A percentile compares a stretch with the other conserved stretches of the same genome.
phyloP scores from a whole-genome alignment of 768 basidiomycete genomes.

The Lactarius sp. region DNA sequence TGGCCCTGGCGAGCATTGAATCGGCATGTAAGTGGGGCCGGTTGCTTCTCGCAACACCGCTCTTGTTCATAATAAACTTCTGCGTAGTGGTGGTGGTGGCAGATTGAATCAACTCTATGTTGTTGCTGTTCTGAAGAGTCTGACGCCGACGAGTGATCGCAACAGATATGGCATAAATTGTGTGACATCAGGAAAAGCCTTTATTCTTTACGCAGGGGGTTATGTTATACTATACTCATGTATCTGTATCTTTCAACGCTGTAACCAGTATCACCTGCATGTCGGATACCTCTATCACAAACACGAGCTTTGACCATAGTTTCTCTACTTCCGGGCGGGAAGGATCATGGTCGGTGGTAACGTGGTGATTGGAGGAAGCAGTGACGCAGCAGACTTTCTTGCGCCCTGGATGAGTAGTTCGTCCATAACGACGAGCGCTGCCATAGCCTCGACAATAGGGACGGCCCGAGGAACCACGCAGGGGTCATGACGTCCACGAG shows the following conservation, averaged over 20 bases:
- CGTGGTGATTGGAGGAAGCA: conserved; percentile 84
- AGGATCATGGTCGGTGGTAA: conserved; percentile 86
- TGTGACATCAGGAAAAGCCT: not conserved
- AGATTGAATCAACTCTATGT: conserved; percentile 56
- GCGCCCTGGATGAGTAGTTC: conserved; percentile 86
- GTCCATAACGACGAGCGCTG: conserved; percentile 92
- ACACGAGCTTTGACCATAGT: not conserved
- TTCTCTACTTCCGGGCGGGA: conserved; percentile 12
- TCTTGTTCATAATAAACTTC: not conserved
- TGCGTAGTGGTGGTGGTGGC: conserved; percentile 82
- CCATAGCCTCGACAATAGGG: conserved; percentile 98
- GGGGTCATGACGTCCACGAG: conserved; percentile 92
- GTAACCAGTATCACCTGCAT: conserved; percentile 13
- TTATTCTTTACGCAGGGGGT: not conserved
- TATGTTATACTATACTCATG: conserved; percentile 13
- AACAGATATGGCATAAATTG: not conserved
- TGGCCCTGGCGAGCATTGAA: conserved; percentile 72
- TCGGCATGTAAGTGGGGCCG: conserved; percentile 48
- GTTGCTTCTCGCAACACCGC: not conserved
- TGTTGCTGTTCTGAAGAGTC: conserved; percentile 51
- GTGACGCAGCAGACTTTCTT: conserved; percentile 61
- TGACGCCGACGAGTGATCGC: conserved; percentile 44
- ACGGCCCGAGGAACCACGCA: conserved; percentile 97
- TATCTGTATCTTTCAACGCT: conserved; percentile 17
- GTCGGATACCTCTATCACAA: conserved; percentile 18